A percentile compares a stretch with the other conserved stretches of the same genome.
These are phyloP conservation scores for maize (Zea mays) DNA, from an alignment of 176 grass and related monocot genomes.

Conservation along the genomic window Zm-B73-REFERENCE-NAM-5.0 NC_050099.1:68508501-68509000, in stretches of 20 bases:
- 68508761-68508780: conserved; percentile 95
- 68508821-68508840: conserved; percentile 13
- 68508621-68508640: not conserved
- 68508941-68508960: not conserved
- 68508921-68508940: not conserved
- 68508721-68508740: conserved; percentile 87
- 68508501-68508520: conserved; percentile 16
- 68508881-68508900: not conserved
- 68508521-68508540: not conserved
- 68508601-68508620: not conserved
- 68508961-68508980: conserved; percentile 6
- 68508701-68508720: conserved; percentile 56
- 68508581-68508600: not conserved
- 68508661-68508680: not conserved
- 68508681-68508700: not conserved
- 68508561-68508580: not conserved
- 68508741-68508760: conserved; percentile 95
- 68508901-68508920: not conserved
- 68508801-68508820: conserved; percentile 70
- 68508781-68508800: conserved; percentile 98
- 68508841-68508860: not conserved
- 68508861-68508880: not conserved
- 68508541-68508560: too few species aligned
- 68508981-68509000: conserved; percentile 20
- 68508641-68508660: not conserved